phyloP scores from a whole-genome alignment of 805 yeast species.

The Suhomyces sp. region DNA sequence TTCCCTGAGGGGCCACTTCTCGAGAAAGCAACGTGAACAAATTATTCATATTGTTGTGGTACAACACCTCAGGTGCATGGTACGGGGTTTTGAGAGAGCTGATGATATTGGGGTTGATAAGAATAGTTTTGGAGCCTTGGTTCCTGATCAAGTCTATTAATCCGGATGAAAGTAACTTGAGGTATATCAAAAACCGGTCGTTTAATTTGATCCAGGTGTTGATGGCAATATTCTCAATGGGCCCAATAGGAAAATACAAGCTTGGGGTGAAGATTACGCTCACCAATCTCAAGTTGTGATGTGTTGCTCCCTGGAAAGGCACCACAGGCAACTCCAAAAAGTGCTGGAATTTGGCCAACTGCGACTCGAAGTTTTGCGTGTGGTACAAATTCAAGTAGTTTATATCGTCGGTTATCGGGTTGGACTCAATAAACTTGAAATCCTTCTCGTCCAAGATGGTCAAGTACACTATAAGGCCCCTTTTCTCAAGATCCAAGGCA shows the following conservation, averaged over 20 bases:
- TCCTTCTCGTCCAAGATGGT: conserved; percentile 67
- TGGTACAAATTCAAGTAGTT: conserved; percentile 59
- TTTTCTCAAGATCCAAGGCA: conserved; percentile 68
- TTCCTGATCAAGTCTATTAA: conserved; percentile 51
- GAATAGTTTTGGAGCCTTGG: conserved; percentile 48
- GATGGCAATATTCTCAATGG: conserved; percentile 53
- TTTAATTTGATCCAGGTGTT: conserved; percentile 52
- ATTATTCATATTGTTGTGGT: conserved; percentile 43
- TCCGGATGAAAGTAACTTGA: conserved; percentile 53
- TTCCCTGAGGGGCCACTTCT: conserved; percentile 33
- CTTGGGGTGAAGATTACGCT: conserved; percentile 72
- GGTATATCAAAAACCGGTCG: conserved; percentile 46
- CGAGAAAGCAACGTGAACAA: conserved; percentile 34
- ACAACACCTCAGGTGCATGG: conserved; percentile 60
- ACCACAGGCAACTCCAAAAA: conserved; percentile 52
- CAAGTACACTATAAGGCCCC: conserved; percentile 80
- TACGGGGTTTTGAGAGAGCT: conserved; percentile 55
- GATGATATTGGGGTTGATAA: conserved; percentile 55
- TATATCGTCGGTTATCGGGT: conserved; percentile 65
- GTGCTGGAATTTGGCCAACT: conserved; percentile 48
- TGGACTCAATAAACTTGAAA: conserved; percentile 44
- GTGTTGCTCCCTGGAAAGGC: conserved; percentile 56
- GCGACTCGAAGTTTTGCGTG: conserved; percentile 41
- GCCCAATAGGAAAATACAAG: conserved; percentile 64
- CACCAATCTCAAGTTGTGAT: conserved; percentile 55